phyloP scores from a whole-genome alignment of 192 early-diverging fungal species.

The Gonapodya prolifera region DNA sequence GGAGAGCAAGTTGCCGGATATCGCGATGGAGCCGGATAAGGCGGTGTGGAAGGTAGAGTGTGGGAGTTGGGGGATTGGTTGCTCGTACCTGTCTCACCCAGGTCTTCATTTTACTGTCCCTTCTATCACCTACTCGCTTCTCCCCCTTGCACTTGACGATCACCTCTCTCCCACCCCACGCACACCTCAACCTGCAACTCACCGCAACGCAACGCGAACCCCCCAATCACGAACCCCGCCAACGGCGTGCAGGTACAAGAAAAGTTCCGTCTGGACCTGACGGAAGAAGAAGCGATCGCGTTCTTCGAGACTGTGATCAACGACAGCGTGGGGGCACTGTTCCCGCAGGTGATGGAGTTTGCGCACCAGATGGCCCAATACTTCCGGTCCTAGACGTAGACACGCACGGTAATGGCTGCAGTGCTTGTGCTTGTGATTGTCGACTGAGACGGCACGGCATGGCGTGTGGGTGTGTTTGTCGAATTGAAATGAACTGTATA shows the following conservation, averaged over 20 bases:
- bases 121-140: too few relatives aligned
- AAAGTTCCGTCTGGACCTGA: conserved; percentile 83
- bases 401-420: too few relatives aligned
- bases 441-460: too few relatives aligned
- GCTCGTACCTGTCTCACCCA: not conserved
- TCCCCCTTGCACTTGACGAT: too few relatives aligned
- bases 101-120: too few relatives aligned
- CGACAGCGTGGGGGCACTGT: conserved; percentile 86
- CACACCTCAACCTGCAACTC: too few relatives aligned
- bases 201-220: too few relatives aligned
- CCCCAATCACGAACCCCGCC: too few relatives aligned
- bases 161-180: too few relatives aligned
- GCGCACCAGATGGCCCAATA: conserved; percentile 56
- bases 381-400: not conserved
- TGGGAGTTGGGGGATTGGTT: not conserved
- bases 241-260: conserved; percentile 69
- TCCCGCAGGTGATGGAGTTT: conserved; percentile 96
- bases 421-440: too few relatives aligned
- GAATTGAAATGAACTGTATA: too few relatives aligned
- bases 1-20: conserved; percentile 91
- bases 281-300: conserved; percentile 82
- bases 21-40: conserved; percentile 96
- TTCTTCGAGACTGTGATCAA: conserved; percentile 85
- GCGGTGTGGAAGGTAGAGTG: conserved; percentile 72
- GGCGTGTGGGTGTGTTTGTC: too few relatives aligned